Conservation (phyloP, 192 early-diverging fungal genomes). For the Obelidium mucronatum region DNA sequence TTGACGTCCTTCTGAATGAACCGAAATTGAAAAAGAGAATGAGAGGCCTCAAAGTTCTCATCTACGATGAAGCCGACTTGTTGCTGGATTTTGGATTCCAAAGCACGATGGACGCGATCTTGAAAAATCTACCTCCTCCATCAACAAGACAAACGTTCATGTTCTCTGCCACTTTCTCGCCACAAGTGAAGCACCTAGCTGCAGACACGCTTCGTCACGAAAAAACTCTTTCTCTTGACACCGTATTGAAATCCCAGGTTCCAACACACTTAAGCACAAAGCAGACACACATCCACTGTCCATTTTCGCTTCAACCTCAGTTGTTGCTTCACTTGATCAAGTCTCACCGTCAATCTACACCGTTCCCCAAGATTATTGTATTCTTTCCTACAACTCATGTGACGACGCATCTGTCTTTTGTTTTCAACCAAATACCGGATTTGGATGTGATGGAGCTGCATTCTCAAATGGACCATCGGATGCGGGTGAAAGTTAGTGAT, state of each 20-base stretch:
- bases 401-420: constrained; percentile 36
- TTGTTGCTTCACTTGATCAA: constrained; percentile 46
- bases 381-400: constrained; percentile 82
- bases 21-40: constrained; percentile 23
- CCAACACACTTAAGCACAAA: constrained; percentile 72
- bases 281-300: constrained; percentile 37
- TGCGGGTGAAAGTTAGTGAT: constrained; percentile 71
- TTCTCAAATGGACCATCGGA: constrained; percentile 71
- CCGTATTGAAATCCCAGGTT: constrained; percentile 65
- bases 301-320: constrained; percentile 49
- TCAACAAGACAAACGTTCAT: constrained; percentile 80
- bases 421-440: constrained; percentile 34
- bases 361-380: constrained; percentile 75
- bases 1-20: constrained; percentile 82
- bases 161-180: constrained; percentile 86
- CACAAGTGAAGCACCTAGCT: constrained; percentile 58
- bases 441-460: constrained; percentile 63
- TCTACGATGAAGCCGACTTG: constrained; percentile 32
- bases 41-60: constrained; percentile 18
- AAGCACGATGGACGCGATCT: constrained; percentile 65
- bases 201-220: constrained; percentile 65
- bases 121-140: constrained; percentile 58
- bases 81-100: constrained; percentile 89
- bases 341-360: constrained; percentile 53
- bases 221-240: constrained; percentile 80